Conservation (phyloP, 306 rosid genomes). For the Medicago truncatula region MtrunA17r5.0-ANR NC_053042.1:6695001-6695500, state of each 20-base stretch:
- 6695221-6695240: constrained; percentile 47
- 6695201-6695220: constrained; percentile 37
- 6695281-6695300: too few relatives aligned
- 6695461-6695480: too few relatives aligned
- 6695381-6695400: too few relatives aligned
- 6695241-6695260: constrained; percentile 50
- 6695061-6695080: constrained; percentile 11
- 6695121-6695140: constrained; percentile 32
- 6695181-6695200: not conserved
- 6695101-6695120: constrained; percentile 35
- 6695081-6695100: constrained; percentile 34
- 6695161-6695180: constrained; percentile 12
- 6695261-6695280: not conserved
- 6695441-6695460: too few relatives aligned
- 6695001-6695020: constrained; percentile 48
- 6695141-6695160: constrained; percentile 44
- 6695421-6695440: too few relatives aligned
- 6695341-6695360: too few relatives aligned
- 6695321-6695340: too few relatives aligned
- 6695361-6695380: too few relatives aligned
- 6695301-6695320: not conserved
- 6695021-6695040: constrained; percentile 36
- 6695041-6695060: not conserved
- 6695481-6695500: too few relatives aligned
- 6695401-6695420: too few relatives aligned